Evolutionary conservation across 2,329 filamentous ascomycete species (phyloP).

Genomic region (Ascochyta pisi): DNA sequence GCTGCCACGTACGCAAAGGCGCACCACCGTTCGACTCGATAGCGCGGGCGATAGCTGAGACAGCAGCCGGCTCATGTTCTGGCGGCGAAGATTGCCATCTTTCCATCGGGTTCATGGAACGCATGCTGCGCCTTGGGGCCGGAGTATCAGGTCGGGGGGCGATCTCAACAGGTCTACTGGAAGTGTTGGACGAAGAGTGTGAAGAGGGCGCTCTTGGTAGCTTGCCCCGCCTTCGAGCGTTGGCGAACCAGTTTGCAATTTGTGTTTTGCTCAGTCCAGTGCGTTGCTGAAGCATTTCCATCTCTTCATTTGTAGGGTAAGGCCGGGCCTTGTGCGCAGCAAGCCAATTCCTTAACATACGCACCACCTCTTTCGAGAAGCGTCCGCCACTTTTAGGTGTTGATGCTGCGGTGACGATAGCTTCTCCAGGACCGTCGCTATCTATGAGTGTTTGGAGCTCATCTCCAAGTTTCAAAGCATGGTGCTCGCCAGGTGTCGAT

Average conservation of each 20-base stretch:
- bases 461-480: constrained; percentile 4
- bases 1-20: constrained; percentile 1
- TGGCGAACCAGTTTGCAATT: constrained; percentile 40
- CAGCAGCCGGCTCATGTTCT: constrained; percentile 36
- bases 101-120: constrained; percentile 31
- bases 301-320: constrained; percentile 33
- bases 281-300: constrained; percentile 23
- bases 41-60: constrained; percentile 32
- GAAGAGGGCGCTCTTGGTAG: constrained; percentile 18
- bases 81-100: constrained; percentile 40
- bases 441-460: constrained; percentile 5
- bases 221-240: constrained; percentile 35
- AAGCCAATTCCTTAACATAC: constrained; percentile 35
- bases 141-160: constrained; percentile 33
- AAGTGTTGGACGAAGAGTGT: constrained; percentile 3
- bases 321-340: constrained; percentile 29
- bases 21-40: constrained; percentile 24
- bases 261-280: constrained; percentile 37
- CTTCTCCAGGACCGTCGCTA: background rate
- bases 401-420: background rate
- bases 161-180: constrained; percentile 28
- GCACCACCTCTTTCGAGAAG: constrained; percentile 34
- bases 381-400: constrained; percentile 18
- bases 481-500: constrained; percentile 10
- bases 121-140: constrained; percentile 14